Percentiles rank a stretch among this genome's conserved stretches.
Conservation (phyloP, 2,329 filamentous ascomycete species). For the Aspergillus sp. region DNA sequence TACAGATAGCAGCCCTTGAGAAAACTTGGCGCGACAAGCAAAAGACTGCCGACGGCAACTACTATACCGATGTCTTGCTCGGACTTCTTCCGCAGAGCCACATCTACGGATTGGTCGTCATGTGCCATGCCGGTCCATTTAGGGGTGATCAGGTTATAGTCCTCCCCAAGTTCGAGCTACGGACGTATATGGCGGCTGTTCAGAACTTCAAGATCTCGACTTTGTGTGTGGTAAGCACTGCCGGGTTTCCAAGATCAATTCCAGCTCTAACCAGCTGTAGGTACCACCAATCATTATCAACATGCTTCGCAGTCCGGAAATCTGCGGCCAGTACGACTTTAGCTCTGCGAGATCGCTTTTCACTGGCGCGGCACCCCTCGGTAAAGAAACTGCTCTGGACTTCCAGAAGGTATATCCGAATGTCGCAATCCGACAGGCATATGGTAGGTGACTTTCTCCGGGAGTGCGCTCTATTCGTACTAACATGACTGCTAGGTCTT, state of each 20-base stretch:
- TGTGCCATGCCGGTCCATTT: conserved; percentile 65
- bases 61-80: conserved; percentile 58
- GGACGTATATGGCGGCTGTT: conserved; percentile 62
- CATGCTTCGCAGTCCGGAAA: conserved; percentile 64
- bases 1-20: conserved; percentile 61
- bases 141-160: conserved; percentile 73
- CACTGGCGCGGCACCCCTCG: conserved; percentile 76
- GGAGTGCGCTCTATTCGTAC: not conserved
- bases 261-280: conserved; percentile 31
- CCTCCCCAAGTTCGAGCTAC: conserved; percentile 71
- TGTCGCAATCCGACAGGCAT: conserved; percentile 70
- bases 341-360: conserved; percentile 65
- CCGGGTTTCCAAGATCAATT: not conserved
- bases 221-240: conserved; percentile 61
- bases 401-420: conserved; percentile 61
- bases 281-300: conserved; percentile 80
- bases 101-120: conserved; percentile 74
- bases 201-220: conserved; percentile 67
- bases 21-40: conserved; percentile 29
- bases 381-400: conserved; percentile 68
- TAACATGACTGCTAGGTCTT: conserved; percentile 53
- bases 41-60: conserved; percentile 37
- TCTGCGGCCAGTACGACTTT: conserved; percentile 68
- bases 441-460: conserved; percentile 50
- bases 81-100: conserved; percentile 79